Evolutionary conservation across 805 yeast genomes (phyloP), one percentile per base, ranked within the genome.

Genomic region (Candida silvicultrix): DNA sequence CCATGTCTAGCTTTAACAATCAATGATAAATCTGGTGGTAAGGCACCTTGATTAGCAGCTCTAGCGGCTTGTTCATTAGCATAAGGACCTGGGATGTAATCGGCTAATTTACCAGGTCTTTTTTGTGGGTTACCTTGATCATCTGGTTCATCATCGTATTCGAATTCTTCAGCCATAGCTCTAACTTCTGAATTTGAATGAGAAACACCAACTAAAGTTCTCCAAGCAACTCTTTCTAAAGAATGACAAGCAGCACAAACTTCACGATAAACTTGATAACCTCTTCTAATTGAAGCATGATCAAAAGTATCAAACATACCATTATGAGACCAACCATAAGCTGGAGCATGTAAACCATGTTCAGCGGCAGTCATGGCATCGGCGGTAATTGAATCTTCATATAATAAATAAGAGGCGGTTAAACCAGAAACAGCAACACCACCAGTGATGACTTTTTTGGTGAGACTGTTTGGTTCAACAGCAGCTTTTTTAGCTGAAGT

Each of bases 211-310:
- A 94, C 97, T 62, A 94, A 72, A 62, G 90, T 85, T 81, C 99
- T 89, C 99, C 99, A 94, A 39, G 98, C 96, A 56, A 94, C 85
- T 77, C 96, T 82, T 68, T 90, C 92, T 62, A 94, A 74, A 32
- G 99, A 92, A 74, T 94, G 99, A 73, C 99, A 94, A 46, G 98
- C 94, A 50, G 99, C 96, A 78, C 99, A 94, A 45, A 94, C 99
- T 74, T 94, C 99, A 71, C 89, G 84, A 79, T 94, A 94, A 51
- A 94, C 99, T 69, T 89, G 97, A 83, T 85, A 94, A 59, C 99
- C 99, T 80, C 99, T 89, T 78, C 99, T 87, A 64, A 94, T 87
- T 46, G 96, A 83, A 49, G 89, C 89, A 70, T 90, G 97, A 74
- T 90, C 97, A 58, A 89, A 90, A 45, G 96, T 77, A 58, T 82